Base-by-base conservation (phyloP, 2,329 filamentous ascomycete genomes). In the Fusarium subtropicale region DNA sequence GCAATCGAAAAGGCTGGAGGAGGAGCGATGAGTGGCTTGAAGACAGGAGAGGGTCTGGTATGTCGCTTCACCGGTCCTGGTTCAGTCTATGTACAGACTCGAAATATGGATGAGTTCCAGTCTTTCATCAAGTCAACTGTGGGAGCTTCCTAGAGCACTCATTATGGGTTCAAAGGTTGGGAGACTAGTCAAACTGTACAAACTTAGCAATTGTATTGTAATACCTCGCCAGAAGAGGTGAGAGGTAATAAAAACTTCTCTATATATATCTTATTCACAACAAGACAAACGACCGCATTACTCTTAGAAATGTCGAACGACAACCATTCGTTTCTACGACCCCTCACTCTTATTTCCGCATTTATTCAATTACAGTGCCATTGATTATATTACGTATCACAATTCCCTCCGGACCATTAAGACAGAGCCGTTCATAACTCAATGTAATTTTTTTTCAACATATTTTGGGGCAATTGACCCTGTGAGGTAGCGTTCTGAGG, bases 371-470 rank as follows among this genome's bases (percentile, higher is more conserved):
- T 30, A 30, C 5, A 5, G 12, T 30, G 1, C 28, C 2, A 30
- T 30, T 2, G 0, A 30, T 30, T 30, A 2, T 12, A 2, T 2
- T 30, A 12, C 1, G 5, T 30, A 2, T 5, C 11, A 6, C 11
- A 12, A 30, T 2, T 30, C 4, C 5, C 2, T 30, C 28, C 0
- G 11, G 11, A 12, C 11, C 11, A 30, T 12, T 12, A 30, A 12
- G 10, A 30, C 0, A 30, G 1, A 30, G 4, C 4, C 11, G 4
- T 30, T 12, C 5, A 30, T 3, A 12, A 6, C 10, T 12, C 11
- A 30, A 30, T 30, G 11, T 2, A 2, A 6, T 2, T 1, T 30
- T 12, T 2, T 30, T 15, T 2, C n/a, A 16, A 2, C 18, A 18
- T 34, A 3, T 18, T 9, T 5, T 2, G 13, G 5, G 7, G 9